Evolutionary conservation across 129 eudicot species (phyloP), one percentile per base, ranked within the genome.

Genomic region (Escallonia rubra): DNA sequence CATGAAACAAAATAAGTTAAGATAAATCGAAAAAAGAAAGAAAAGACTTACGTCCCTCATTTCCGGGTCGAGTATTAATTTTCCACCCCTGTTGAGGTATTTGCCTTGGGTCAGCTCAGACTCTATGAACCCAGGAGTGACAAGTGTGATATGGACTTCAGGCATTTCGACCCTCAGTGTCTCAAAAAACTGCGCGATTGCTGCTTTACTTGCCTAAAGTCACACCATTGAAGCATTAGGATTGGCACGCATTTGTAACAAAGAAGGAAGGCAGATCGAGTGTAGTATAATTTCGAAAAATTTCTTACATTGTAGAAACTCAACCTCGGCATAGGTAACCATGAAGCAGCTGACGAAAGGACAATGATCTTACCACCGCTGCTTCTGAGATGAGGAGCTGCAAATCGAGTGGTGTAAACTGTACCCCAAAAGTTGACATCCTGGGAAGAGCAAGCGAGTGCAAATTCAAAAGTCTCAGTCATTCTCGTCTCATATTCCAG

Each of bases 391-490:
- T 85, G 70, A 0, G 88, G 91, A 64, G 71, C 80, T 14, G 88
- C 96, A 55, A 71, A 85, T 16, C 80, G 67, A 6, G 96, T 81
- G 13, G 79, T 85, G 70, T 88, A 88, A 64, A 88, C 96, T 0
- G 72, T 78, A 23, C 91, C 96, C 96, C 91, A 88, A 48, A 88
- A 88, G 76, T 88, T 85, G 14, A 69, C 69, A 61, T 85, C 91
- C 96, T 82, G 81, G 6, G 23, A 55, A 44, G 41, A 68, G 41
- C 10, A 60, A 43, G 12, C 3, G 55, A 5, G 12, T 50, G 11
- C 7, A 47, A 47, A 23, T 23, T 23, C 34, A 23, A 23, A 23
- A 23, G 34, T 23, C 34, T 23, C 34, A n/a, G 1, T 23, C 34
- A 23, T 23, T 23, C 1, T 23, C 34, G n/a, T 23, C 1, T 23